A percentile compares a stretch with the other conserved stretches of the same genome.
phyloP scores from a whole-genome alignment of 1,284 basidiomycete genomes.

The Papiliotrema nemorosa region DNA sequence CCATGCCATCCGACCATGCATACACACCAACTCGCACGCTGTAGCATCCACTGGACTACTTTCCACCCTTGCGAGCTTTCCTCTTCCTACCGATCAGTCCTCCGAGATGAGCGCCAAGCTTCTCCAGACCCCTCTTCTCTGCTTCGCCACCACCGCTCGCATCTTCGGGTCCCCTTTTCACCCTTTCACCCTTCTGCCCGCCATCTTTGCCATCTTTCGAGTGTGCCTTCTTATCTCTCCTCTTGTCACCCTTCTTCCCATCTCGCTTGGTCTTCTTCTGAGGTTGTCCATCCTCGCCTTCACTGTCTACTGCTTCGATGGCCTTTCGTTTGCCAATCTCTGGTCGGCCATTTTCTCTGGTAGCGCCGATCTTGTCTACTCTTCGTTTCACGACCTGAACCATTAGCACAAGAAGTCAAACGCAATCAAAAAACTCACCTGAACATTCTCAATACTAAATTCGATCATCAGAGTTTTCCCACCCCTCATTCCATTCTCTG shows the following conservation, averaged over 20 bases:
- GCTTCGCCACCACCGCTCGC: slow-evolving; percentile 2
- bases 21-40: too few relatives aligned
- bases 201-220: slow-evolving; percentile 4
- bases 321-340: slow-evolving; percentile 2
- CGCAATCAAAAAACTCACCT: slow-evolving; percentile 55
- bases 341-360: slow-evolving; percentile 9
- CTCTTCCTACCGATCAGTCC: slow-evolving; percentile 50
- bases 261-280: slow-evolving; percentile 5
- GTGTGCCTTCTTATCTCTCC: slow-evolving; percentile 3
- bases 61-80: slow-evolving; percentile 39
- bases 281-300: slow-evolving; percentile 1
- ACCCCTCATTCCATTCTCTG: slow-evolving; percentile 48
- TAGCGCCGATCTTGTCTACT: slow-evolving; percentile 40
- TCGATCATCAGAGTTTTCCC: slow-evolving; percentile 75
- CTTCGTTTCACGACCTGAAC: slow-evolving; percentile 44
- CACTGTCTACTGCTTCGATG: slow-evolving; percentile 9
- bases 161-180: slow-evolving; percentile 1
- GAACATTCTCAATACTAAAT: slow-evolving; percentile 89
- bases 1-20: too few relatives aligned
- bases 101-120: slow-evolving; percentile 44
- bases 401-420: background rate
- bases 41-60: too few relatives aligned
- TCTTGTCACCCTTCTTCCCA: slow-evolving; percentile 7
- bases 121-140: slow-evolving; percentile 44
- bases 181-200: background rate